Evolutionary conservation across 768 basidiomycete genomes (phyloP).

Genomic region (Glaciozyma martinii): DNA sequence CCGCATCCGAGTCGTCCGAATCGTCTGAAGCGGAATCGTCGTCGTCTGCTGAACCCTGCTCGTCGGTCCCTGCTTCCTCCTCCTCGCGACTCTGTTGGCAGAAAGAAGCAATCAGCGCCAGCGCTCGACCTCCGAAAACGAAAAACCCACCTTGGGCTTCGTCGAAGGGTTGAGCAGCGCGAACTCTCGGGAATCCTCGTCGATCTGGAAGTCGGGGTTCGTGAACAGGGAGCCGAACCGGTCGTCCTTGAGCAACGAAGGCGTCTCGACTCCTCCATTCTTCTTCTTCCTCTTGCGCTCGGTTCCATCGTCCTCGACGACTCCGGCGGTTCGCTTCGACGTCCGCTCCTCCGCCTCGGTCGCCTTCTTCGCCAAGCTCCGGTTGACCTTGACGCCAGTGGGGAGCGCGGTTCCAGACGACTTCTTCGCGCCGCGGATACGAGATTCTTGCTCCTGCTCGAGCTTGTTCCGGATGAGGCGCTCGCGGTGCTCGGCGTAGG

Average conservation of each 20-base stretch:
- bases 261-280: conserved; percentile 39
- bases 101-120: background rate
- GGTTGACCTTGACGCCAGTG: conserved; percentile 60
- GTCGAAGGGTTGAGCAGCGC: conserved; percentile 87
- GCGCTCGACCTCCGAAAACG: background rate
- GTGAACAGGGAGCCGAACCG: conserved; percentile 86
- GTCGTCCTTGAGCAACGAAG: conserved; percentile 63
- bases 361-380: conserved; percentile 78
- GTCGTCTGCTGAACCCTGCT: conserved; percentile 26
- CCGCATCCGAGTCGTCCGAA: conserved; percentile 5
- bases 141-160: conserved; percentile 1
- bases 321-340: conserved; percentile 23
- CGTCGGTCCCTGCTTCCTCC: conserved; percentile 64
- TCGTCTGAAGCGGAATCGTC: conserved; percentile 42
- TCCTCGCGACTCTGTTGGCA: conserved; percentile 49
- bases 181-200: conserved; percentile 77
- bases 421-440: conserved; percentile 72
- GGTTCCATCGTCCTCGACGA: conserved; percentile 24
- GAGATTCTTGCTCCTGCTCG: conserved; percentile 83
- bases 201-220: conserved; percentile 83
- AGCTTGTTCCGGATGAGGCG: conserved; percentile 77
- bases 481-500: conserved; percentile 88
- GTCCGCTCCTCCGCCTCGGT: conserved; percentile 40
- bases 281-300: conserved; percentile 50
- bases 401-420: conserved; percentile 10